Conservation (phyloP, 2,329 filamentous ascomycete genomes). For the Aureobasidium sp. region DNA sequence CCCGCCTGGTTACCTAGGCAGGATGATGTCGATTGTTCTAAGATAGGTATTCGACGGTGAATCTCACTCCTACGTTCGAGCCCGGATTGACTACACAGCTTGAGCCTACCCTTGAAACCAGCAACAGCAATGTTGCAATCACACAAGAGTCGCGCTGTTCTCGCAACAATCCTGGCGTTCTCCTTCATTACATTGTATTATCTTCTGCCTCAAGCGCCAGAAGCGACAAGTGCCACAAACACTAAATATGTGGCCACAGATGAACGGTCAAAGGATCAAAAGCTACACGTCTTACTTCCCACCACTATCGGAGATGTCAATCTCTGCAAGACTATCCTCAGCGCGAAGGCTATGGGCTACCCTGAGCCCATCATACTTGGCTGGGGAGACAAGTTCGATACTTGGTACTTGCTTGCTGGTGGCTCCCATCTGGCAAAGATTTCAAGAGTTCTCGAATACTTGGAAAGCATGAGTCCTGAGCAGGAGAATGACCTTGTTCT, state of each 20-base stretch:
- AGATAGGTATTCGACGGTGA: no score
- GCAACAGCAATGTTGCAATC: neutral
- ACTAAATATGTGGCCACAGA: neutral
- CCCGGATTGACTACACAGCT: neutral
- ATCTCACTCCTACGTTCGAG: neutral
- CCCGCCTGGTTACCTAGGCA: no score
- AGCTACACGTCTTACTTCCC: constrained; percentile 48
- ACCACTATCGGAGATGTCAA: constrained; percentile 34
- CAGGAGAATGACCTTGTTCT: constrained; percentile 47
- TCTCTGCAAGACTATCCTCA: constrained; percentile 20
- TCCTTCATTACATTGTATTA: neutral
- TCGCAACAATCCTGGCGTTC: neutral
- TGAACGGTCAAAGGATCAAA: neutral
- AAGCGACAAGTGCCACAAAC: neutral
- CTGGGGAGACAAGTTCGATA: constrained; percentile 14
- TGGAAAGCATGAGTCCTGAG: constrained; percentile 18
- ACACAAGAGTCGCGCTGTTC: neutral
- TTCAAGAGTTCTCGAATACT: constrained; percentile 18
- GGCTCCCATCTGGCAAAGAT: constrained; percentile 21
- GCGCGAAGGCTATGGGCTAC: constrained; percentile 18
- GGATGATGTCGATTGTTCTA: neutral
- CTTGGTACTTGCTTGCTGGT: neutral
- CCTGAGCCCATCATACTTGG: constrained; percentile 18
- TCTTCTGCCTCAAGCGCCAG: neutral
- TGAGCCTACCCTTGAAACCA: no score